A percentile compares a stretch with the other conserved stretches of the same genome.
These are phyloP conservation scores for Elongisporangium prolatum DNA, from an alignment of 352 stramenopile genomes.

Conservation along the genomic window DNA sequence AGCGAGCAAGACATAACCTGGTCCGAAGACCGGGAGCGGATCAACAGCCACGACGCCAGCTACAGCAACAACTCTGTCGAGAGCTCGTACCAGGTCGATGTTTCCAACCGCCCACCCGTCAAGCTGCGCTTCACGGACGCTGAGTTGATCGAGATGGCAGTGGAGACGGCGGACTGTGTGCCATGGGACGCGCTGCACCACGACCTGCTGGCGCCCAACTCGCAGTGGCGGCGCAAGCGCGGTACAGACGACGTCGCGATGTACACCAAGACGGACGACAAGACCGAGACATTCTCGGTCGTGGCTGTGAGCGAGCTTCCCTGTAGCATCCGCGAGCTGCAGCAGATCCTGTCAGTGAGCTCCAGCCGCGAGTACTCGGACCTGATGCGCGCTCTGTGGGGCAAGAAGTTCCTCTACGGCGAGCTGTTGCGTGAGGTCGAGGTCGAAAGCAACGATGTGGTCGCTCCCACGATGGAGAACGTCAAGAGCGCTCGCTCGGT, in stretches of 20 bases:
- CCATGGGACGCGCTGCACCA: slow-evolving; percentile 22
- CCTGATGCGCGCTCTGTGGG: slow-evolving; percentile 40
- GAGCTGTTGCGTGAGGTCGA: slow-evolving; percentile 30
- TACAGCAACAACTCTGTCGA: too few species aligned
- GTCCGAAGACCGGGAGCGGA: too few species aligned
- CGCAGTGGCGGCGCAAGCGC: slow-evolving; percentile 6
- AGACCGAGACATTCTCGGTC: slow-evolving; percentile 6
- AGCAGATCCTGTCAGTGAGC: slow-evolving; percentile 18
- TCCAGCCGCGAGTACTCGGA: slow-evolving; percentile 28
- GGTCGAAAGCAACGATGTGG: slow-evolving; percentile 10
- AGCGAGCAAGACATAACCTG: too few species aligned
- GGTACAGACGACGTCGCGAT: slow-evolving; percentile 12
- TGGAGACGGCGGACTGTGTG: slow-evolving; percentile 17
- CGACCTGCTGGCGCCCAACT: slow-evolving; percentile 17
- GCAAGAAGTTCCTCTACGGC: slow-evolving; percentile 42
- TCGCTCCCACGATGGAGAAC: slow-evolving; percentile 2
- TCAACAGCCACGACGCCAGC: too few species aligned
- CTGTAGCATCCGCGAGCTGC: slow-evolving; percentile 39
- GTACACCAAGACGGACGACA: slow-evolving; percentile 20
- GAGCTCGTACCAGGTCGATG: too few species aligned
- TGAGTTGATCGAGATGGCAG: slow-evolving; percentile 30
- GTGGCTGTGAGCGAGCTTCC: slow-evolving; percentile 27
- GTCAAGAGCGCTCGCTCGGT: not conserved
- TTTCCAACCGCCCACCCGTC: too few species aligned
- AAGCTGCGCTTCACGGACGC: slow-evolving; percentile 32